Conservation (phyloP, 179 eudicot species). For the Patellifolia procumbens region DNA sequence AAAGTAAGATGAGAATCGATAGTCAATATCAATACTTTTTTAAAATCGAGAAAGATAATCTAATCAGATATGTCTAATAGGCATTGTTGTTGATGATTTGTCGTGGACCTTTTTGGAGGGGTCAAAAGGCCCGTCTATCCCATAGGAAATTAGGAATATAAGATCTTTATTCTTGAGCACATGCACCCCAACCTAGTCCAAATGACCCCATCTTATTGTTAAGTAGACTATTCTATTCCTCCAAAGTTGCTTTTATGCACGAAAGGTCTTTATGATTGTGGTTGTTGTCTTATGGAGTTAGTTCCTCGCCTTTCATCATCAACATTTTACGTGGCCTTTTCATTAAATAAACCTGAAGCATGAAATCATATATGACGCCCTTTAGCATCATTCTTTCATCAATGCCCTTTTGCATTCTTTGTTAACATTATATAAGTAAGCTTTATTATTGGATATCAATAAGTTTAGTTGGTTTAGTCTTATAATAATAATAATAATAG, state of each 20-base stretch:
- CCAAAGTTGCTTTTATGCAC: neutral
- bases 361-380: neutral
- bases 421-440: no score
- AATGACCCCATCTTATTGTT: neutral
- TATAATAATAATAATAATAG: no score
- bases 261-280: neutral
- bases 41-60: no score
- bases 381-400: no score
- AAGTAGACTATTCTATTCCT: neutral
- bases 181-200: neutral
- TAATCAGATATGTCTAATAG: no score
- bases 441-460: no score
- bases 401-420: neutral
- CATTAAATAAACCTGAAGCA: neutral
- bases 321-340: neutral
- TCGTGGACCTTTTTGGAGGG: neutral
- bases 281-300: neutral
- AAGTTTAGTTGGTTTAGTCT: no score
- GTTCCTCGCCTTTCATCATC: neutral
- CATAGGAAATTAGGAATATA: no score
- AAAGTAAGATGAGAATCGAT: no score
- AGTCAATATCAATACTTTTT: no score
- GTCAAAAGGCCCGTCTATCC: neutral
- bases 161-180: neutral
- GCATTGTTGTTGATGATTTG: no score